These are phyloP conservation scores for Lyophyllum decastes DNA, from an alignment of 768 basidiomycete species.

Conservation along the genomic window DNA sequence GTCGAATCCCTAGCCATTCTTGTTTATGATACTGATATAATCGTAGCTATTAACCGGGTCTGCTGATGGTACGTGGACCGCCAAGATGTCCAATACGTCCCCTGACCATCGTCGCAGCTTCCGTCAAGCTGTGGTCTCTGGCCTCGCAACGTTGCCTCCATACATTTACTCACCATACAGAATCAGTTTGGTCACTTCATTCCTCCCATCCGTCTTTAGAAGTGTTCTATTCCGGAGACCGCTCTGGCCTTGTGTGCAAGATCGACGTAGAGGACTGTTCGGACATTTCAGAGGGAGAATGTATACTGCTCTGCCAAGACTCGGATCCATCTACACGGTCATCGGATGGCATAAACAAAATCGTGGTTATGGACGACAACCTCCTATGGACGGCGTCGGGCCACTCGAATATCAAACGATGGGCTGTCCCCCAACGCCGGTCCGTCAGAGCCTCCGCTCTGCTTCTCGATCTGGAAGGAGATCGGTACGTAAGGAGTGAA, in stretches of 20 bases:
- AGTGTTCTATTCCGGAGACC: constrained; percentile 94
- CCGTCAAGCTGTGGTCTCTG: constrained; percentile 94
- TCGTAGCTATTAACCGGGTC: constrained; percentile 79
- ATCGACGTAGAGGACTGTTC: constrained; percentile 86
- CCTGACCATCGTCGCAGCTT: constrained; percentile 39
- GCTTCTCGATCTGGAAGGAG: constrained; percentile 13
- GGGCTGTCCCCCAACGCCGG: constrained; percentile 66
- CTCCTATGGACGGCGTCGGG: constrained; percentile 91
- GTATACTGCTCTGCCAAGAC: constrained; percentile 81
- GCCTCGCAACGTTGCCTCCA: constrained; percentile 87
- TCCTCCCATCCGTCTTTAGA: constrained; percentile 85
- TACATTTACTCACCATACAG: constrained; percentile 94
- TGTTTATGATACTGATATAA: constrained; percentile 7
- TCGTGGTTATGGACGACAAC: constrained; percentile 80
- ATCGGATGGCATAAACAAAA: constrained; percentile 70
- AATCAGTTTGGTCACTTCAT: constrained; percentile 91
- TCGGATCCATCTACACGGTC: constrained; percentile 37
- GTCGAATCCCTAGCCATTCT: constrained; percentile 27
- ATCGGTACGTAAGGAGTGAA: constrained; percentile 15
- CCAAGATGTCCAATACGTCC: constrained; percentile 2
- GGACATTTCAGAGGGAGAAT: constrained; percentile 88
- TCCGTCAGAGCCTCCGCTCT: constrained; percentile 31
- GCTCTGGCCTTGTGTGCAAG: constrained; percentile 85
- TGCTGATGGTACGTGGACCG: constrained; percentile 54
- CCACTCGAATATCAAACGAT: constrained; percentile 77